Percentiles rank a stretch among this genome's conserved stretches.
Evolutionary conservation across 805 yeast species (phyloP).

Genomic region (Hanseniaspora valbyensis): DNA sequence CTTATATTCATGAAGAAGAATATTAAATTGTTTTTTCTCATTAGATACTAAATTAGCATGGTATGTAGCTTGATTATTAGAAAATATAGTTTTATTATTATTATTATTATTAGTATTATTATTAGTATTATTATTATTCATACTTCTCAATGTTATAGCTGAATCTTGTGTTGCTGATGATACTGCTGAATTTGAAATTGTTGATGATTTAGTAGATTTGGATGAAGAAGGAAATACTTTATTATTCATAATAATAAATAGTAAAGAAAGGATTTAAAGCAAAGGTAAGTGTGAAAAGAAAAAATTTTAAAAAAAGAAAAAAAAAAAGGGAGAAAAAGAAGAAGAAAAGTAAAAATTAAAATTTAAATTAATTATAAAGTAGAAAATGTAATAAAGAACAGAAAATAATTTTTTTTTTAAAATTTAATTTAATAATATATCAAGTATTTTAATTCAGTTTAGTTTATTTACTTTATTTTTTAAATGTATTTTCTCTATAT

Average conservation of each 20-base stretch:
- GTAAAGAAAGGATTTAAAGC: neutral
- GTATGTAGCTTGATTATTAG: constrained; percentile 23
- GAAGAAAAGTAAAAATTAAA: too few relatives aligned
- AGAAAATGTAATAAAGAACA: too few relatives aligned
- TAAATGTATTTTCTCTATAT: too few relatives aligned
- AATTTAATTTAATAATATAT: too few relatives aligned
- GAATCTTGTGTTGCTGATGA: neutral
- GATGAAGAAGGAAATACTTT: neutral
- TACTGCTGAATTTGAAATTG: neutral
- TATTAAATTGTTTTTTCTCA: constrained; percentile 35
- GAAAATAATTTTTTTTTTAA: too few relatives aligned
- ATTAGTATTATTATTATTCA: constrained; percentile 31
- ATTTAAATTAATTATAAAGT: neutral
- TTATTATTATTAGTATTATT: constrained; percentile 13
- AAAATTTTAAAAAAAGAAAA: neutral
- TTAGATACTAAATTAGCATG: constrained; percentile 34
- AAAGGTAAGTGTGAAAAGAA: neutral
- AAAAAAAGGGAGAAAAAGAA: too few relatives aligned
- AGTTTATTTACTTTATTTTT: too few relatives aligned
- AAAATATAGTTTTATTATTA: constrained; percentile 30
- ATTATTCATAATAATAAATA: too few relatives aligned
- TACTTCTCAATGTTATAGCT: constrained; percentile 31
- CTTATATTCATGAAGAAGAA: constrained; percentile 34
- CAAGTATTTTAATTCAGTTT: too few relatives aligned
- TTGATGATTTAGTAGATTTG: neutral